Evolutionary conservation across 768 basidiomycete species (phyloP).

Genomic region (Tephrocybe sp.): DNA sequence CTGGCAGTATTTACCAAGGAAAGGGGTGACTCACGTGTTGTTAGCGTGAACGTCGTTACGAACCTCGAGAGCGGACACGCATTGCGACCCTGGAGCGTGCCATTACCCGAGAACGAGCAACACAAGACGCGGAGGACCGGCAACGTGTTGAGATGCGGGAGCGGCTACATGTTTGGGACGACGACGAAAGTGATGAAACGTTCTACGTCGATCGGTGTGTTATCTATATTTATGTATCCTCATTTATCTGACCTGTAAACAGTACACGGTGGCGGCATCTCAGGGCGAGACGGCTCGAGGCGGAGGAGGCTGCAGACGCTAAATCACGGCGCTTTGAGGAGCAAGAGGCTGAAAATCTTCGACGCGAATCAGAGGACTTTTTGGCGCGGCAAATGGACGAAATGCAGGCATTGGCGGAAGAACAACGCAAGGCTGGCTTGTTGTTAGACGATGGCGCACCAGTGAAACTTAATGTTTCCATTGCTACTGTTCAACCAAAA

Average conservation of each 20-base stretch:
- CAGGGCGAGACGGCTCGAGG: slow-evolving; percentile 65
- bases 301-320: slow-evolving; percentile 83
- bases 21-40: neutral
- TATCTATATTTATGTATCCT: neutral
- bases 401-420: slow-evolving; percentile 87
- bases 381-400: slow-evolving; percentile 94
- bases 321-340: slow-evolving; percentile 82
- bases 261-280: slow-evolving; percentile 87
- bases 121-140: slow-evolving; percentile 76
- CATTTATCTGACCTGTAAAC: neutral
- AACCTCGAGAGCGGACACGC: slow-evolving; percentile 82
- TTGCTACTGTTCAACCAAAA: slow-evolving; percentile 48
- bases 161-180: slow-evolving; percentile 86
- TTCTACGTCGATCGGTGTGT: slow-evolving; percentile 90
- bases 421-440: slow-evolving; percentile 89
- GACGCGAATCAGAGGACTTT: slow-evolving; percentile 91
- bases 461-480: slow-evolving; percentile 80
- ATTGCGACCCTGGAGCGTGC: slow-evolving; percentile 76
- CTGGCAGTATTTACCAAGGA: neutral
- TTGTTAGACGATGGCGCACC: slow-evolving; percentile 91
- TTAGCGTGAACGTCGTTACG: slow-evolving; percentile 93
- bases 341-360: slow-evolving; percentile 83
- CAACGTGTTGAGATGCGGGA: slow-evolving; percentile 80
- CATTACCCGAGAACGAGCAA: slow-evolving; percentile 68
- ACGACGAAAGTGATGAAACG: slow-evolving; percentile 88